Percentiles rank a stretch among this genome's conserved stretches.
Evolutionary conservation across 768 basidiomycete genomes (phyloP).

Genomic region (Lactarius trivialis): DNA sequence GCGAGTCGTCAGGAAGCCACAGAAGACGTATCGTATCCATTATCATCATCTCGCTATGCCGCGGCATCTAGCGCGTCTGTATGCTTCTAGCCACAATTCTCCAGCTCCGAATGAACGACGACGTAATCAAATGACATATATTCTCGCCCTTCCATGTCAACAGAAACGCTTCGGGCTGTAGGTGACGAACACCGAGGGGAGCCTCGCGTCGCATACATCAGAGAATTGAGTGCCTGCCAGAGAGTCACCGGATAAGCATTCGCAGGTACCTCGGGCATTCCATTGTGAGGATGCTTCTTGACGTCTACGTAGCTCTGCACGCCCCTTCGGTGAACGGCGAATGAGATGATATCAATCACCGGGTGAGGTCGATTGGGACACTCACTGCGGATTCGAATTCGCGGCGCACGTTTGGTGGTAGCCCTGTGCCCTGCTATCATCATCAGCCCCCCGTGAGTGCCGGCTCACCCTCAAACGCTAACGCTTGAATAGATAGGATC

Average conservation of each 20-base stretch:
- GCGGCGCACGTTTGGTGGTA: slow-evolving; percentile 3
- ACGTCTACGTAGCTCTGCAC: neutral
- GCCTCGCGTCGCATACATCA: neutral
- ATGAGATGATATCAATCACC: neutral
- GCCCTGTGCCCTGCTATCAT: slow-evolving; percentile 12
- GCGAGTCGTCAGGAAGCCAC: slow-evolving; percentile 11
- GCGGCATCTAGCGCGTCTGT: slow-evolving; percentile 2
- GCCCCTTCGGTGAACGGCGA: neutral
- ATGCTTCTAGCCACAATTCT: neutral
- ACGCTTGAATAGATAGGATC: neutral
- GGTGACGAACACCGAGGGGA: neutral
- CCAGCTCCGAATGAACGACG: slow-evolving; percentile 3
- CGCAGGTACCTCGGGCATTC: slow-evolving; percentile 3
- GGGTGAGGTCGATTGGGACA: neutral
- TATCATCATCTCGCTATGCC: slow-evolving; percentile 4
- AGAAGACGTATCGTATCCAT: slow-evolving; percentile 1
- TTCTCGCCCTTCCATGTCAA: neutral
- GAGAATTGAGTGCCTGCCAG: neutral
- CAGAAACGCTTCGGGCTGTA: neutral
- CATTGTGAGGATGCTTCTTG: neutral
- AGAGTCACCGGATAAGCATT: neutral
- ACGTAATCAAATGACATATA: slow-evolving; percentile 4
- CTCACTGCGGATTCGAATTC: neutral
- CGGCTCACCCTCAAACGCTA: slow-evolving; percentile 8
- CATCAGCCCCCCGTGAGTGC: slow-evolving; percentile 2